Evolutionary conservation across 1,284 basidiomycete species (phyloP), one percentile per base, ranked within the genome.

Genomic region (Ganoderma lingzhi): DNA sequence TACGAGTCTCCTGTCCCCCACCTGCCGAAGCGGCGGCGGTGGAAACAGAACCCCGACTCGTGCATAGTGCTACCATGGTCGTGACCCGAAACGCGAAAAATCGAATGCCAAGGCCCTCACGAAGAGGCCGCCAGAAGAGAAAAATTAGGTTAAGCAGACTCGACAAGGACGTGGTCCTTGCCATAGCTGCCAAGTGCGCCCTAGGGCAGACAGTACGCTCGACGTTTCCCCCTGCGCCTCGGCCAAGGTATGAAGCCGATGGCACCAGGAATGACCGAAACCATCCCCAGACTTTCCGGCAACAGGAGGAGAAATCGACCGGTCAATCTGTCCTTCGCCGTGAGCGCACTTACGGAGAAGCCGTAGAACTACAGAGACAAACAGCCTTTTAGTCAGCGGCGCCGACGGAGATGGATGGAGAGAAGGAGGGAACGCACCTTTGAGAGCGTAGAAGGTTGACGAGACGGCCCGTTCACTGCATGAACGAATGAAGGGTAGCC

Each of bases 101-200:
- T 39, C 5, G 17, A 28, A 53, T n/a, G 48, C 28, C 35, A 55
- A 55, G 5, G 48, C 3, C 28, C 63, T 64, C 37, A 23, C 23
- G 53, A 64, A 64, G 44, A 30, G 35, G 63, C 15, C 37, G 37
- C 63, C 44, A 53, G n/a, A 55, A 32, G 63, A 39, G 35, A 53
- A 39, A 59, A 59, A 39, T 59, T 12, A 35, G 3, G 56, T 59
- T 0, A 39, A n/a, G 56, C 56, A 59, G 35, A 19, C 35, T 39
- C 37, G 37, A 12, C 9, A 23, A 35, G 35, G 56, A 51, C 23
- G 23, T 12, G 3, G 23, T 28, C 48, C 48, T 28, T 28, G 48
- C 14, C 48, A 5, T 23, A 19, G 35, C 56, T 14, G 19, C 56
- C 17, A 6, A 39, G 56, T 23, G 35, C 56, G 35, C 56, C 35